A percentile compares a stretch with the other conserved stretches of the same genome.
These are phyloP conservation scores for Paxillus rubicundulus DNA, from an alignment of 768 basidiomycete species.

Conservation along the genomic window DNA sequence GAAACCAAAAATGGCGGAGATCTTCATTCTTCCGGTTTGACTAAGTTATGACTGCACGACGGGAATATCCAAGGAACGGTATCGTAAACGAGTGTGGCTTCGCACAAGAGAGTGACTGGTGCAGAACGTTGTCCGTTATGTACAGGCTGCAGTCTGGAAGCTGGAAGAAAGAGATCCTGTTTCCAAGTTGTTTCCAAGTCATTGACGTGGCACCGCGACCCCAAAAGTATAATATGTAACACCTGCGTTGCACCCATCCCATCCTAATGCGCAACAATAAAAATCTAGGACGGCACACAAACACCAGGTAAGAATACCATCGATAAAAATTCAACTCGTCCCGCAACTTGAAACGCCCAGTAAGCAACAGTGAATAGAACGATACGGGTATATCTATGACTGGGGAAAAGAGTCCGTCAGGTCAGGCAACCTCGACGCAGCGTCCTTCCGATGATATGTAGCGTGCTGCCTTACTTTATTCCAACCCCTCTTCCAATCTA, in stretches of 20 bases:
- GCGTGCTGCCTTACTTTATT: constrained; percentile 16
- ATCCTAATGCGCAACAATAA: neutral
- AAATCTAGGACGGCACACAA: constrained; percentile 12
- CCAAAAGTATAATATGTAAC: neutral
- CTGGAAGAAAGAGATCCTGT: neutral
- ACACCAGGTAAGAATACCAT: constrained; percentile 10
- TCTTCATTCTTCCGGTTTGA: constrained; percentile 7
- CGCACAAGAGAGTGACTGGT: constrained; percentile 17
- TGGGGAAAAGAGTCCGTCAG: constrained; percentile 21
- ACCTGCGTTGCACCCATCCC: neutral
- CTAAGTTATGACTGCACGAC: neutral
- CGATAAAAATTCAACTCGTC: constrained; percentile 4
- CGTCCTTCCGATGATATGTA: constrained; percentile 19
- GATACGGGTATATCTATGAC: constrained; percentile 26
- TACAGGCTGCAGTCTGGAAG: neutral
- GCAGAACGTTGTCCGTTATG: constrained; percentile 1
- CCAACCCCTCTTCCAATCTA: neutral
- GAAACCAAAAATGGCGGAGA: constrained; percentile 33
- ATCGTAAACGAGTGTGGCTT: constrained; percentile 19
- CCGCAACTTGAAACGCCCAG: constrained; percentile 5
- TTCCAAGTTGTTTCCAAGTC: neutral
- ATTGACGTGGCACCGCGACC: constrained; percentile 8
- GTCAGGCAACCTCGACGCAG: constrained; percentile 6
- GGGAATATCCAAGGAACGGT: neutral
- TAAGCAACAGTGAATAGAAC: constrained; percentile 14